Evolutionary conservation across 2,329 filamentous ascomycete genomes (phyloP), one percentile per base, ranked within the genome.

Genomic region (Fusarium irregulare): DNA sequence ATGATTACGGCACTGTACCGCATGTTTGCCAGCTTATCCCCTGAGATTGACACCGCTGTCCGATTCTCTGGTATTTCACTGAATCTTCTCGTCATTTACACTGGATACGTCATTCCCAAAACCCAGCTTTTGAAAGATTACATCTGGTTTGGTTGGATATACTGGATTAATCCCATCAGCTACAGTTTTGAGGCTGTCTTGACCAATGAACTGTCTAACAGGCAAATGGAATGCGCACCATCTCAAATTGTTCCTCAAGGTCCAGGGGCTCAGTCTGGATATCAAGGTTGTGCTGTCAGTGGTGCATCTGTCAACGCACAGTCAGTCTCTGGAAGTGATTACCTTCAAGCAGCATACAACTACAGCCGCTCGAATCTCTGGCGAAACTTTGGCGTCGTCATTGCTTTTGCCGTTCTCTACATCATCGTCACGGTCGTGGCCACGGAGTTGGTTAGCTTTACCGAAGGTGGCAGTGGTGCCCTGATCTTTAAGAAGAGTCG

Each of bases 121-220:
- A 83, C 85, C 0, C 80, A 87, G 53, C 84, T 88, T 30, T 74
- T 87, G 64, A 77, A 81, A 61, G 73, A 84, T 7, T 81, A 92
- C 76, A 93, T 91, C 83, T 92, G 90, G 90, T 91, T 91, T 51
- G 84, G 86, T 11, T 92, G 90, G 90, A 82, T 92, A 18, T 85
- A 84, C 58, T 90, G 85, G 78, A 78, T 91, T 46, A 91, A 92
- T 54, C 90, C 90, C 0, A 78, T 92, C 4, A 84, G 84, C 25
- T 93, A 92, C 75, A 85, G 86, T 4, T 92, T 89, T 55, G 91
- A 92, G 74, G 84, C 84, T 0, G 80, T 91, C 32, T 71, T 88
- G 37, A 77, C 83, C 1, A 88, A 88, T 65, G 86, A 89, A 64
- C 83, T 89, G 51, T 77, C 86, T 40, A 82, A 82, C 32, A 84